Base-by-base conservation (phyloP, 805 yeast genomes). In the Priceomyces haplophilus region DNA sequence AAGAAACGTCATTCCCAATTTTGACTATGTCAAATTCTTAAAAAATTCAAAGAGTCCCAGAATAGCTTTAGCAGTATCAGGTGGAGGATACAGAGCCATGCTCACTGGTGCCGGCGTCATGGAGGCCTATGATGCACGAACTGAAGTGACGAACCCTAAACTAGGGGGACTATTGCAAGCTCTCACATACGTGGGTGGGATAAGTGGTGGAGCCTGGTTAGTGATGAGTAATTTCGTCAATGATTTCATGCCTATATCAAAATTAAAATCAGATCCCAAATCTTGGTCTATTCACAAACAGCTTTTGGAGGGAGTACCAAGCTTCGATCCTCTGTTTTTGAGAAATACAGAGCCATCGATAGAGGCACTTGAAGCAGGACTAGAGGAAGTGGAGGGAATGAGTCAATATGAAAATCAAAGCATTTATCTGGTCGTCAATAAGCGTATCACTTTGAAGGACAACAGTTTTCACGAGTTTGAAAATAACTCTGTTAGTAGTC, bases 151-250 rank as follows among this genome's bases (percentile, higher is more conserved):
- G 2, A 40, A 49, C 7, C 30, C 35, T 2, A 64, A 68, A 25
- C 47, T 79, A 13, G 77, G 77, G 17, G 84, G 84, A 0, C 42
- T 83, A 8, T 58, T 78, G 16, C 86, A 82, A 50, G 62, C 77
- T 6, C 45, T 80, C 0, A 63, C 75, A 12, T 83, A 83, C 54
- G 65, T 83, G 8, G 74, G 79, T 0, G 88, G 88, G 0, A 72
- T 82, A 1, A 81, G 88, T 2, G 89, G 89, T 1, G 90, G 89
- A 0, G 75, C 83, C 36, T 83, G 90, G 89, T 59, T 81, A 7
- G 76, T 83, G 1, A 75, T 83, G 60, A 65, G 65, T 42, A 64
- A 59, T 38, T 61, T 59, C 20, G 54, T 65, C 1, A 61, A 63
- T 39, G 68, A 65, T 44, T 58, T 56, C 21, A 48, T 39, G 7